Evolutionary conservation across 2,329 filamentous ascomycete genomes (phyloP).

Genomic region (Claviceps sp.): DNA sequence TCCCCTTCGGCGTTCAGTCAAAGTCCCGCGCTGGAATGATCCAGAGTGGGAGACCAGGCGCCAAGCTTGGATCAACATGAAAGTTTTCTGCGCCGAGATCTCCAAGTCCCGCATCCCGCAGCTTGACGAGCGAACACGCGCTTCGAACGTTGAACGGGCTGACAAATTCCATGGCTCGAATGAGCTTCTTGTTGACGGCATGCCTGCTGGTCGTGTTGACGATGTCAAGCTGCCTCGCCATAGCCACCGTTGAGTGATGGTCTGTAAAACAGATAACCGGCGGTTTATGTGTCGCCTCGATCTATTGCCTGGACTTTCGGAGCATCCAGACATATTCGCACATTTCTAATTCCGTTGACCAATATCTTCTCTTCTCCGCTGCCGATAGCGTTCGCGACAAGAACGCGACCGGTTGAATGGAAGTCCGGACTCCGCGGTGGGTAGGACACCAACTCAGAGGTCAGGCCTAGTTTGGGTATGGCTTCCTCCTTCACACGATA

Average conservation of each 20-base stretch:
- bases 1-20: not conserved
- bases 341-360: not conserved
- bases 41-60: not conserved
- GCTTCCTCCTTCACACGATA: no score
- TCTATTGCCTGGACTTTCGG: not conserved
- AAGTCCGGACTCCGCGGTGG: not conserved
- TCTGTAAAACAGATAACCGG: not conserved
- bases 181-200: no score
- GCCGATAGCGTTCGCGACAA: not conserved
- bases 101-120: not conserved
- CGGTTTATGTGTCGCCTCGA: not conserved
- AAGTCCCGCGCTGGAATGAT: not conserved
- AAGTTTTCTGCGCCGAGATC: not conserved
- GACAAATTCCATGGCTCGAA: not conserved
- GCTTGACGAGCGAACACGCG: not conserved
- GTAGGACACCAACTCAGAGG: no score
- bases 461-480: no score
- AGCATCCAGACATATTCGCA: not conserved
- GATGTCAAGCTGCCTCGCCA: not conserved
- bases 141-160: not conserved
- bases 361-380: not conserved
- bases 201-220: not conserved
- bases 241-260: not conserved
- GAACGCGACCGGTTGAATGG: not conserved
- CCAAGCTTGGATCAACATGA: slow-evolving; percentile 2